Conservation (phyloP, 139 green algal genomes). For the Nannochloris sp. region DNA sequence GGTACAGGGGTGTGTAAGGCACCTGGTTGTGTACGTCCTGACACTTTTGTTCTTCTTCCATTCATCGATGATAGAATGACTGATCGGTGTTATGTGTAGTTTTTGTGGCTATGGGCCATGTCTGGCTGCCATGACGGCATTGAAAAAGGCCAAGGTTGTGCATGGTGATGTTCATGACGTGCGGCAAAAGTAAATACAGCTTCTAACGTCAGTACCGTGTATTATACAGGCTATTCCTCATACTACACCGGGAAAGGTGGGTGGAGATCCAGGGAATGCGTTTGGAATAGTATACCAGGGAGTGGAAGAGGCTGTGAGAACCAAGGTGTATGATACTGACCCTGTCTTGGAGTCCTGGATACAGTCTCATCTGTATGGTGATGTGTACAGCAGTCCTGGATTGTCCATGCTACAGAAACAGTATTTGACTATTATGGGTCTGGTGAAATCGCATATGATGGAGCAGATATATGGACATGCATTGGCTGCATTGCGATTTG, state of each 20-base stretch:
- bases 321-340: conserved; percentile 40
- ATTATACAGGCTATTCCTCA: conserved; percentile 29
- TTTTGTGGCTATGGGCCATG: conserved; percentile 43
- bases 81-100: conserved; percentile 7
- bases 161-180: too few relatives aligned
- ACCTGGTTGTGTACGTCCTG: conserved; percentile 39
- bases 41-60: neutral
- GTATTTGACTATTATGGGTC: conserved; percentile 41
- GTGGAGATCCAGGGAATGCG: conserved; percentile 42
- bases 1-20: conserved; percentile 33
- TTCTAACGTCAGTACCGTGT: too few relatives aligned
- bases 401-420: conserved; percentile 41
- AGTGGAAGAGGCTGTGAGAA: conserved; percentile 37
- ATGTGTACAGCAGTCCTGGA: conserved; percentile 49
- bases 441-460: conserved; percentile 42
- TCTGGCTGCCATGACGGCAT: conserved; percentile 38
- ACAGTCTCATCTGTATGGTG: conserved; percentile 51
- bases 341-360: conserved; percentile 47
- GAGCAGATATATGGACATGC: conserved; percentile 58
- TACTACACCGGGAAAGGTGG: conserved; percentile 40
- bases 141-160: conserved; percentile 33
- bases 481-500: conserved; percentile 38
- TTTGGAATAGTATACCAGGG: conserved; percentile 53
- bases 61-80: too few relatives aligned
- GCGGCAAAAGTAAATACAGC: too few relatives aligned